phyloP scores from a whole-genome alignment of 768 basidiomycete genomes.

The Boletus sensibilis region DNA sequence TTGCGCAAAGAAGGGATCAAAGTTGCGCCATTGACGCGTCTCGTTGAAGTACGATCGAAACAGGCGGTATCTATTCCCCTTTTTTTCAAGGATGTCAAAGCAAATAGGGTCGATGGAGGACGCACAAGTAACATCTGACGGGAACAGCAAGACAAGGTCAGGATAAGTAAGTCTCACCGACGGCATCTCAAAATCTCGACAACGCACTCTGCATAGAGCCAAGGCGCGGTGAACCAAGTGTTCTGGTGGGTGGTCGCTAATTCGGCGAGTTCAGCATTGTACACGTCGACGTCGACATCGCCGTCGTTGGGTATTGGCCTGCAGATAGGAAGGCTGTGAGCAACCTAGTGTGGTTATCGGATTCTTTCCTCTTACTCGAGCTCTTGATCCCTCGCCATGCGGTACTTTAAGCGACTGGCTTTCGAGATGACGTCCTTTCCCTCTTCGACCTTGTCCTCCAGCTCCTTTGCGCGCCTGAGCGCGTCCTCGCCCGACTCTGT shows the following conservation, averaged over 20 bases:
- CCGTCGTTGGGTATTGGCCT: constrained; percentile 78
- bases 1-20: constrained; percentile 80
- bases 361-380: constrained; percentile 51
- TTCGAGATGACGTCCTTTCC: constrained; percentile 75
- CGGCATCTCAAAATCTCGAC: not conserved
- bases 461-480: constrained; percentile 20
- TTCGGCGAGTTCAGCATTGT: constrained; percentile 68
- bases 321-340: not conserved
- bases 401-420: constrained; percentile 79
- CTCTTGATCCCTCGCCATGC: constrained; percentile 75
- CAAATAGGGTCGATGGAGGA: not conserved
- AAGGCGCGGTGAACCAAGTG: constrained; percentile 91
- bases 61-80: constrained; percentile 67
- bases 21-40: constrained; percentile 66
- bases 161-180: not conserved
- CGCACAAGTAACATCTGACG: constrained; percentile 71
- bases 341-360: not conserved
- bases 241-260: constrained; percentile 48
- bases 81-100: not conserved
- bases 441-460: constrained; percentile 57
- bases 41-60: constrained; percentile 69
- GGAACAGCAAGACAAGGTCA: not conserved
- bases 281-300: constrained; percentile 63
- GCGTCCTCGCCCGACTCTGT: constrained; percentile 1
- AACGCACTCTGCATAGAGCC: constrained; percentile 93